Conservation (phyloP, 108 stramenopile genomes). For the Pseudonitzschia multiseries region DNA sequence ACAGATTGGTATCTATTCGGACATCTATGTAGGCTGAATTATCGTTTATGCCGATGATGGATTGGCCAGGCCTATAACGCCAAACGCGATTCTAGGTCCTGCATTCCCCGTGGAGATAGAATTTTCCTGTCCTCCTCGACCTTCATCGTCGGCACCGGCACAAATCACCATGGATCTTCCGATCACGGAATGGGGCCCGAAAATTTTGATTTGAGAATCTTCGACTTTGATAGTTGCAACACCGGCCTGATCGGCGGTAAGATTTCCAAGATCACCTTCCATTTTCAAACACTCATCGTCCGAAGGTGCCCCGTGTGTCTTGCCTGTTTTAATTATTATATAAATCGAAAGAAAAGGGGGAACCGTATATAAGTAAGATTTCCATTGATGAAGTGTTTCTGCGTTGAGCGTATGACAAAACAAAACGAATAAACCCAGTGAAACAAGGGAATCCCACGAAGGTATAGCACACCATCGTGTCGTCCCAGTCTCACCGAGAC, state of each 20-base stretch:
- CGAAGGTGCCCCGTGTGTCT: conserved; percentile 83
- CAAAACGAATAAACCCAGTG: too few relatives aligned
- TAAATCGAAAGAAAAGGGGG: conserved; percentile 2
- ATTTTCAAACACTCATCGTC: conserved; percentile 77
- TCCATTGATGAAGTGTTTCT: not conserved
- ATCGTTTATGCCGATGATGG: conserved; percentile 6
- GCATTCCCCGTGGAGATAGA: conserved; percentile 86
- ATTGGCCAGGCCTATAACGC: conserved; percentile 84
- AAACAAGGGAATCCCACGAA: too few relatives aligned
- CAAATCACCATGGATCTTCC: conserved; percentile 88
- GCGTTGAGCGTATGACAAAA: too few relatives aligned
- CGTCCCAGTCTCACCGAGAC: too few relatives aligned
- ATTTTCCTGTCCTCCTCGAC: conserved; percentile 89
- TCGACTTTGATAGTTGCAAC: conserved; percentile 63
- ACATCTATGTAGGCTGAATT: not conserved
- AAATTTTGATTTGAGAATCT: conserved; percentile 80
- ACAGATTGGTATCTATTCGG: not conserved
- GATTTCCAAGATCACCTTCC: conserved; percentile 90
- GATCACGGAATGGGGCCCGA: conserved; percentile 93
- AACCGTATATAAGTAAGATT: not conserved
- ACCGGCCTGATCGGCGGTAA: conserved; percentile 68
- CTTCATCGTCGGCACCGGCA: conserved; percentile 89
- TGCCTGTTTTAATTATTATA: conserved; percentile 31
- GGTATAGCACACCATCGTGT: too few relatives aligned
- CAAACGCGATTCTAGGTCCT: conserved; percentile 84